Evolutionary conservation across 805 yeast genomes (phyloP).

Genomic region (Saccharomycopsis microspora): DNA sequence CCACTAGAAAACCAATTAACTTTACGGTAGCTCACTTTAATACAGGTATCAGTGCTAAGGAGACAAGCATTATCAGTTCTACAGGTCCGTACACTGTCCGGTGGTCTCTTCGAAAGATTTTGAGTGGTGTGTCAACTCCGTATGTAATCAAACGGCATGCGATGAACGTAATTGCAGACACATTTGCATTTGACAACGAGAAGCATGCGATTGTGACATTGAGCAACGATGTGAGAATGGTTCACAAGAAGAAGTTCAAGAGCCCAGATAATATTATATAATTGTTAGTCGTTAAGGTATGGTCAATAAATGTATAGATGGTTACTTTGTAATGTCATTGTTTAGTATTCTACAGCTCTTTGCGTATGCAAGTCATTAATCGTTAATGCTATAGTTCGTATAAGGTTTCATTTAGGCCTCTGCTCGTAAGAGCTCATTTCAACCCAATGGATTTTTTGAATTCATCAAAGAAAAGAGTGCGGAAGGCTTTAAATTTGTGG

Average conservation of each 20-base stretch:
- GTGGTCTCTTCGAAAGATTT: slow-evolving; percentile 60
- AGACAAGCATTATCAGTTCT: slow-evolving; percentile 63
- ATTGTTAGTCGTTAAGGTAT: no score
- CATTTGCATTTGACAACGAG: slow-evolving; percentile 65
- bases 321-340: no score
- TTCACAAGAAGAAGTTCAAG: slow-evolving; percentile 41
- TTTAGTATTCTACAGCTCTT: no score
- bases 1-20: slow-evolving; percentile 34
- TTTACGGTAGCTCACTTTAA: slow-evolving; percentile 76
- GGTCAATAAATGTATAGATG: no score
- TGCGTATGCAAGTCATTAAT: no score
- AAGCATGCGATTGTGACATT: slow-evolving; percentile 62
- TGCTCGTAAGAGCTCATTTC: slow-evolving; percentile 16
- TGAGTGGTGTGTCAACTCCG: slow-evolving; percentile 40
- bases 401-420: no score
- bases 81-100: slow-evolving; percentile 74
- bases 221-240: slow-evolving; percentile 67
- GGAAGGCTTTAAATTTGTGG: slow-evolving; percentile 52
- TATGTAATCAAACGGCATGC: slow-evolving; percentile 56
- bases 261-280: no score
- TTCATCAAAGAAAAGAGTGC: slow-evolving; percentile 50
- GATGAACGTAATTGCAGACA: slow-evolving; percentile 58
- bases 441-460: slow-evolving; percentile 43
- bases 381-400: no score
- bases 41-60: slow-evolving; percentile 51